Evolutionary conservation across 805 yeast species (phyloP), one percentile per base, ranked within the genome.

Genomic region (Sungouiella blattae): DNA sequence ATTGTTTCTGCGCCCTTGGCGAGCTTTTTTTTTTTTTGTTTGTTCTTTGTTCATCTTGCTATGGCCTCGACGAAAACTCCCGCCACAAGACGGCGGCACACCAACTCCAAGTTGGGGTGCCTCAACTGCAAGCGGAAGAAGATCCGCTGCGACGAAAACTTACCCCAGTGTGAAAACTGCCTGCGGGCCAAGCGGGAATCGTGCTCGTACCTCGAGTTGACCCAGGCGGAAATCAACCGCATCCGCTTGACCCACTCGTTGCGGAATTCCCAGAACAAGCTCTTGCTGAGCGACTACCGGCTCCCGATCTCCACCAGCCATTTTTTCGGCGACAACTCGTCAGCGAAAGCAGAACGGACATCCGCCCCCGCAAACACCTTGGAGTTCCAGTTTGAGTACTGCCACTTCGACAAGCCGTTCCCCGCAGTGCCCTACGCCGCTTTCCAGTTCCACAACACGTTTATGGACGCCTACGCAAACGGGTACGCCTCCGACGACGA

Each of bases 81-180:
- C 11, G 26, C 28, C 14, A 41, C 52, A 15, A 38, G 63, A 25
- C 42, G 59, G 33, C 46, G 41, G 34, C 63, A 58, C 41, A 58
- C 63, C 4, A 58, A 58, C 40, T 52, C 58, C 14, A 57, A 52
- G 37, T 35, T 57, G 17, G 64, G 64, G 5, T 58, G 64, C 35
- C 36, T 45, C 12, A 57, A 56, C 37, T 58, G 64, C 43, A 58
- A 58, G 35, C 40, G 53, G 27, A 58, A 57, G 47, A 57, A 57
- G 39, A 55, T 55, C 23, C 39, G 62, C 30, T 58, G 64, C 41
- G 60, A 58, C 42, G 64, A 58, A 41, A 46, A 37, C 22, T 35
- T 55, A 12, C 64, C 64, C 2, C 41, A 36, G 21, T 58, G 64
- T 48, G 44, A 41, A 11, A 57, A 55, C 37, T 58, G 64, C 39